Evolutionary conservation across 305 asterid genomes (phyloP), one percentile per base, ranked within the genome.

Genomic region (Fraxinus greggii): DNA sequence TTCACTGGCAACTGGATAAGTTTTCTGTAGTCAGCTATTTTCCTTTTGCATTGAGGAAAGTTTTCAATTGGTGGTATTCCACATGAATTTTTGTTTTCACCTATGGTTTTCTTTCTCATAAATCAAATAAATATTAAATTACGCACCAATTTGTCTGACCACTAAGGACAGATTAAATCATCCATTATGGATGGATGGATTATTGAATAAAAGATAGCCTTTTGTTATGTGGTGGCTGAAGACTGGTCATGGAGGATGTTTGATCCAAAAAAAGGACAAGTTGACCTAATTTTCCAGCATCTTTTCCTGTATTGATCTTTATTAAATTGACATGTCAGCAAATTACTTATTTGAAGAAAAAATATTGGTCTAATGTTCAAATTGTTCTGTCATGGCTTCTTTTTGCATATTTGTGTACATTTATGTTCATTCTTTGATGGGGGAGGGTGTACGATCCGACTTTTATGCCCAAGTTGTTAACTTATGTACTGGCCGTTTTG

Each of bases 321-420:
- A 72, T 77, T 42, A 61, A 40, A 36, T 59, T n/a, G 78, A 40
- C 82, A 32, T 73, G 72, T 70, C 13, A 32, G 73, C 17, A 59
- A 59, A 77, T 83, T 35, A 28, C 72, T 36, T 48, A 51, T 67
- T 35, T 73, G 38, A 29, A 72, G 3, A 19, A 28, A 61, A 29
- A 51, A 54, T 33, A 67, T 17, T 32, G 8, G 12, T 72, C 10
- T 51, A 65, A 13, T 45, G 74, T 35, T 54, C 79, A 76, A 77
- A 74, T 84, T 79, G 70, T 61, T 77, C 42, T 75, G 72, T 82
- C 79, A 59, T 77, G 36, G 35, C 75, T 81, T 86, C 72, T 67
- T 48, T 72, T 81, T 63, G 75, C 15, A 51, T 87, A 82, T 79
- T 31, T 38, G 84, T 72, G 84, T 59, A 73, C 76, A 32, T 77